Evolutionary conservation across 768 basidiomycete species (phyloP), one percentile per base, ranked within the genome.

Genomic region (Dioszegia hungarica): DNA sequence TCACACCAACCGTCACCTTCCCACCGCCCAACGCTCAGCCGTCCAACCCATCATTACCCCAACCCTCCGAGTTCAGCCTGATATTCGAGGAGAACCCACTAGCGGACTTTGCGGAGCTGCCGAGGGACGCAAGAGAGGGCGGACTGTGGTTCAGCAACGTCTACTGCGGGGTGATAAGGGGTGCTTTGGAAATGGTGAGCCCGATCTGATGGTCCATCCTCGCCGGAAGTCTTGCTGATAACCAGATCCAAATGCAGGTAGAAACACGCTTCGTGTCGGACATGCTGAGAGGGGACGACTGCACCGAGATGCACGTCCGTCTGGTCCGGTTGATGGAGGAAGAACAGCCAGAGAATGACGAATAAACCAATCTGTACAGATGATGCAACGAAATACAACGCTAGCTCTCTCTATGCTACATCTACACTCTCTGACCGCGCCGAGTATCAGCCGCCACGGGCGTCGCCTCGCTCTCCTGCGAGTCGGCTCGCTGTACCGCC

Each of bases 111-210:
- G 94, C 94, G 22, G 95, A 98, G 72, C 81, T 99, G 20, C 94
- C 95, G 0, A 88, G 92, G 49, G 92, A 95, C 64, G 91, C 84
- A 1, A 61, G 57, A 25, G 89, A 94, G 70, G 90, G 90, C 17
- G 93, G 91, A 0, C 77, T 99, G 33, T 95, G 91, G 90, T 98
- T 92, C 75, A 92, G 89, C 77, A 98, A 98, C 76, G 86, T 98
- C 39, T 79, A 95, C 1, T 94, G 92, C 68, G 95, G 95, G 4
- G 94, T 98, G 8, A 76, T 98, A 46, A 80, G 93, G 50, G 95
- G 95, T 2, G 84, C 92, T 33, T 75, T 99, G 48, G 95, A 99
- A 79, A 98, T 99, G 95, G 95, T 95, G 68, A 29, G n/a, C 20
- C 33, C 9, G 31, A 37, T n/a, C 9, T 5, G 27, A 51, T 12